These are phyloP conservation scores for Solanum okadae DNA, from an alignment of 257 asterid genomes.

Conservation along the genomic window DNA sequence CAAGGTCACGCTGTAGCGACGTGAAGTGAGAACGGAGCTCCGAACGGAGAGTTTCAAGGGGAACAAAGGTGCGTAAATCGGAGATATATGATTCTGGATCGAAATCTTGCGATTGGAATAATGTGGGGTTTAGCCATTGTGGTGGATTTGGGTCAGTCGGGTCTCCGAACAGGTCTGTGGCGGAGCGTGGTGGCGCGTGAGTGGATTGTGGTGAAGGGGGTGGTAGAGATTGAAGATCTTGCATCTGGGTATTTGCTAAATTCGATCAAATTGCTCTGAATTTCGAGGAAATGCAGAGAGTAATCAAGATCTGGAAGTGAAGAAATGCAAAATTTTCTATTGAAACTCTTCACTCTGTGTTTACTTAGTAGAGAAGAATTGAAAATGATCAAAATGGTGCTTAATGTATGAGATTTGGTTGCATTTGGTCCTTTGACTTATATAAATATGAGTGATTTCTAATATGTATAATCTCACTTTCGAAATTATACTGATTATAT, in stretches of 20 bases:
- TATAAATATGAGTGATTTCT: not conserved
- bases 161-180: conserved; percentile 88
- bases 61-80: conserved; percentile 96
- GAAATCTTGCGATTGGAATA: conserved; percentile 63
- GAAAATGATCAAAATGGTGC: not conserved
- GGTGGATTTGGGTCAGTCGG: conserved; percentile 72
- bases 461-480: not conserved
- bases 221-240: conserved; percentile 46
- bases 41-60: conserved; percentile 77
- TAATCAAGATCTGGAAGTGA: not conserved
- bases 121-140: conserved; percentile 69
- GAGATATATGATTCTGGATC: conserved; percentile 80
- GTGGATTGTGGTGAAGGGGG: not conserved
- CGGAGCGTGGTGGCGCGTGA: conserved; percentile 46
- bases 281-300: not conserved
- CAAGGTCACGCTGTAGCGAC: conserved; percentile 64
- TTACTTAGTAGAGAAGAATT: not conserved
- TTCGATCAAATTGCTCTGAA: not conserved
- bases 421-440: not conserved
- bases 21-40: conserved; percentile 75
- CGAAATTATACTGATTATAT: not conserved
- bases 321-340: not conserved
- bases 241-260: not conserved
- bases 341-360: not conserved
- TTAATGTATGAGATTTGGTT: not conserved